Base-by-base conservation (phyloP, 768 basidiomycete genomes). In the Leccinum barrowsii region DNA sequence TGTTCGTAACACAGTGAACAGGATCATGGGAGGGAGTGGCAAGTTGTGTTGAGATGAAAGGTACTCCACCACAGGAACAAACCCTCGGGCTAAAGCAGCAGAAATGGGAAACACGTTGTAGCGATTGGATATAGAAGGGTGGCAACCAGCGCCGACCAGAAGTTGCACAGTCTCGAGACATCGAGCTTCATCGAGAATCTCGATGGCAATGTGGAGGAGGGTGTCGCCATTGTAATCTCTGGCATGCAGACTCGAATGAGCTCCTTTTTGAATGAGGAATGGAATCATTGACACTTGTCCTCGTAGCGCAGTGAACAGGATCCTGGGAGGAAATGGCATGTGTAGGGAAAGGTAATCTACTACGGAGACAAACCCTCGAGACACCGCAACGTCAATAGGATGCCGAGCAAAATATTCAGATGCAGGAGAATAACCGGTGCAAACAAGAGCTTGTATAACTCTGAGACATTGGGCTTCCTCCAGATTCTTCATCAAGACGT, bases 341-440 rank as follows among this genome's bases (percentile, higher is more conserved):
- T 24, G 22, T 24, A 24, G n/a, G 22, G 22, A 3, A 24, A 24
- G 3, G 22, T 24, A 24, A 24, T 24, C 22, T 24, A 24, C 22
- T 3, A 24, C 22, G 3, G 3, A 24, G 22, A 24, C 3, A 24
- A 24, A 24, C 3, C 22, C 22, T 24, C 22, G 22, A 44, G 42
- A 44, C 19, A 19, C 42, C n/a, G 42, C 42, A 44, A 44, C 11
- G n/a, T 2, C 1, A 1, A 44, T 44, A 19, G 42, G n/a, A 8
- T 10, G 3, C 8, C 0, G 3, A 3, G 3, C 22, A 35, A 5
- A n/a, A n/a, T n/a, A n/a, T n/a, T n/a, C n/a, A n/a, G n/a, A n/a
- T 3, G n/a, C 17, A 44, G 10, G n/a, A 44, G 17, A 11, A 19
- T 3, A 44, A 17, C n/a, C 42, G 7, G 42, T 8, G 2, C 4